phyloP scores from a whole-genome alignment of 169 alveolate species.

The Haemoproteus tartakovskyi region DNA sequence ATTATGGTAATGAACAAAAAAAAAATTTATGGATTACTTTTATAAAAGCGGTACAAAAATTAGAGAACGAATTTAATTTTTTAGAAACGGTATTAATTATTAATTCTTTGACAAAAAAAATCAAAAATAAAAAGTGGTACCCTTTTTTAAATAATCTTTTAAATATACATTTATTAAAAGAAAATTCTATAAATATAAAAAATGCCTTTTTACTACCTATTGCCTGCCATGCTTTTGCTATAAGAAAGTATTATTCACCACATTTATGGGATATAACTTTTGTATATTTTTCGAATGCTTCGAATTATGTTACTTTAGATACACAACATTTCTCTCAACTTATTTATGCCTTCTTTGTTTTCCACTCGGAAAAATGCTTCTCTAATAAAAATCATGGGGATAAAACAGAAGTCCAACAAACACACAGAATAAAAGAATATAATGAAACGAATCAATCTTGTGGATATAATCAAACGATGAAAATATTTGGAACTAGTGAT shows the following conservation, averaged over 20 bases:
- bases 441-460: too few species aligned
- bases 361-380: conserved; percentile 6
- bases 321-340: conserved; percentile 54
- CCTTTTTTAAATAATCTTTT: conserved; percentile 11
- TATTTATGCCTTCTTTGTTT: conserved; percentile 26
- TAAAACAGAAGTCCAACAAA: too few species aligned
- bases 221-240: conserved; percentile 31
- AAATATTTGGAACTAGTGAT: too few species aligned
- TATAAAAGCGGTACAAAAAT: conserved; percentile 25
- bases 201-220: conserved; percentile 48
- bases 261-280: conserved; percentile 16
- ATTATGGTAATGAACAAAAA: conserved; percentile 37
- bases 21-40: conserved; percentile 25
- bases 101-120: conserved; percentile 38
- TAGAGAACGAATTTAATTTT: conserved; percentile 34
- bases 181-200: conserved; percentile 12
- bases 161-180: conserved; percentile 13
- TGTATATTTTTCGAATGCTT: conserved; percentile 14
- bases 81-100: conserved; percentile 28
- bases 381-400: too few species aligned
- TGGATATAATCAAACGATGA: too few species aligned
- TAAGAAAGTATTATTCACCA: conserved; percentile 8
- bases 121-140: conserved; percentile 28
- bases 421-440: too few species aligned
- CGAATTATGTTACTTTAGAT: conserved; percentile 37